Evolutionary conservation across 148 eudicot genomes (phyloP).

Genomic region (Rhododendron vialii): DNA sequence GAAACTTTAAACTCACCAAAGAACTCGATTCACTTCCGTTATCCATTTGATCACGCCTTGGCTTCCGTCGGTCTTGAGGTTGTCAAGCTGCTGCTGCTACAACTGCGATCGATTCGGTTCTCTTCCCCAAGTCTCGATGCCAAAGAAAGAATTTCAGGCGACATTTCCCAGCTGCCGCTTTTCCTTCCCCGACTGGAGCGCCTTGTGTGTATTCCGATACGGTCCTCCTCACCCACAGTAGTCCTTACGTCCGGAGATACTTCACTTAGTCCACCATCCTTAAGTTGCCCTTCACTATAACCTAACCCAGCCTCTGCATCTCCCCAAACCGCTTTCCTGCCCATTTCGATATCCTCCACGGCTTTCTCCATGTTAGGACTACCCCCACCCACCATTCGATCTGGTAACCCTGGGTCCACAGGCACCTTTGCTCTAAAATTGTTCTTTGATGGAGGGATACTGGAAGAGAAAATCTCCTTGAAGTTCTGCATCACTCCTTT

Average conservation of each 20-base stretch:
- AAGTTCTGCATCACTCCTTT: slow-evolving; percentile 76
- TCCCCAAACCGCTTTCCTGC: slow-evolving; percentile 96
- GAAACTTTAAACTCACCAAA: slow-evolving; percentile 5
- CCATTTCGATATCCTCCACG: slow-evolving; percentile 85
- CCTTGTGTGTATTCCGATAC: slow-evolving; percentile 63
- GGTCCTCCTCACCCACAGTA: slow-evolving; percentile 71
- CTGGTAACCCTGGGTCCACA: slow-evolving; percentile 45
- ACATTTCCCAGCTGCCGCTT: slow-evolving; percentile 98
- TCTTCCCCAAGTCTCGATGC: slow-evolving; percentile 70
- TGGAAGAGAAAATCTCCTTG: slow-evolving; percentile 66
- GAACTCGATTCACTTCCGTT: background rate
- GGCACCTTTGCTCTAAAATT: slow-evolving; percentile 68
- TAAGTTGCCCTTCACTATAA: slow-evolving; percentile 52
- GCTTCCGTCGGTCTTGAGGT: slow-evolving; percentile 22
- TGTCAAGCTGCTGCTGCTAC: slow-evolving; percentile 26
- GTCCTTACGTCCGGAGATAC: slow-evolving; percentile 72
- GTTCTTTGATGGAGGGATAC: slow-evolving; percentile 71
- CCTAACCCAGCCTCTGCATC: slow-evolving; percentile 69
- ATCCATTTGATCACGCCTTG: slow-evolving; percentile 14
- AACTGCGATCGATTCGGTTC: slow-evolving; percentile 41
- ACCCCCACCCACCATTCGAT: slow-evolving; percentile 57
- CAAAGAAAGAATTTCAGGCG: slow-evolving; percentile 84
- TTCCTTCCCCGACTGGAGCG: slow-evolving; percentile 92
- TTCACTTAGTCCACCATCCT: slow-evolving; percentile 56
- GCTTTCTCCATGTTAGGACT: slow-evolving; percentile 96